Conservation (phyloP, 331 rosid species). For the Stylosanthes scabra region DNA sequence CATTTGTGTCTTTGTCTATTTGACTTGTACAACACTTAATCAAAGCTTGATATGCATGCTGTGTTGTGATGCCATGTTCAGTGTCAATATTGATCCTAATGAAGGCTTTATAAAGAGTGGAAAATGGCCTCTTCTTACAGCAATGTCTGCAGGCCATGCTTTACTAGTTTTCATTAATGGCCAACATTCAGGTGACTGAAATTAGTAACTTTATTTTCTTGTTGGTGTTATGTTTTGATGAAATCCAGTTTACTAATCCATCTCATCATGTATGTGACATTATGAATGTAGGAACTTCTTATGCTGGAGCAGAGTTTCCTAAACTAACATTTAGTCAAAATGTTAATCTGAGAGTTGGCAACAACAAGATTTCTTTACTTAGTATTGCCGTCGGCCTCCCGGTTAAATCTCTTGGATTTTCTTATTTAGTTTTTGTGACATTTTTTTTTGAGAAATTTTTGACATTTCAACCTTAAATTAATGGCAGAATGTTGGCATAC, state of each 20-base stretch:
- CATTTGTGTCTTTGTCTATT: background rate
- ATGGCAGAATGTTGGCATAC: conserved; percentile 82
- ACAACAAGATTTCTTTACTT: conserved; percentile 87
- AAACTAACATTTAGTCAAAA: conserved; percentile 66
- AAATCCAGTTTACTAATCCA: conserved; percentile 32
- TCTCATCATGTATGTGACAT: conserved; percentile 9
- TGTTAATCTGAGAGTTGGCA: conserved; percentile 70
- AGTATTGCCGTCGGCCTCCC: conserved; percentile 90
- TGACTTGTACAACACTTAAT: conserved; percentile 9
- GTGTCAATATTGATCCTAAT: conserved; percentile 68
- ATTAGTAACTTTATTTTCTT: background rate
- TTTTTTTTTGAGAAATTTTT: conserved; percentile 10
- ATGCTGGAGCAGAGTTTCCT: conserved; percentile 67
- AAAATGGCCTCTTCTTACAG: conserved; percentile 71
- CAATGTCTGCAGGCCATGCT: conserved; percentile 90
- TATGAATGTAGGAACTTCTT: conserved; percentile 66
- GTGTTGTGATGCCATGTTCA: conserved; percentile 39
- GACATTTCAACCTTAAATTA: conserved; percentile 25
- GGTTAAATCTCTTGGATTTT: conserved; percentile 57
- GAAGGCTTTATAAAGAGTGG: conserved; percentile 78
- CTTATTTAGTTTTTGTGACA: conserved; percentile 12
- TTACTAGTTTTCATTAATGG: conserved; percentile 89
- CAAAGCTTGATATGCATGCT: too few species aligned
- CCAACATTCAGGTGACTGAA: conserved; percentile 72
- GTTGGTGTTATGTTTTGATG: conserved; percentile 1